A percentile compares a stretch with the other conserved stretches of the same genome.
Conservation (phyloP, 2,329 filamentous ascomycete species). For the Cladosporium sp. region DNA sequence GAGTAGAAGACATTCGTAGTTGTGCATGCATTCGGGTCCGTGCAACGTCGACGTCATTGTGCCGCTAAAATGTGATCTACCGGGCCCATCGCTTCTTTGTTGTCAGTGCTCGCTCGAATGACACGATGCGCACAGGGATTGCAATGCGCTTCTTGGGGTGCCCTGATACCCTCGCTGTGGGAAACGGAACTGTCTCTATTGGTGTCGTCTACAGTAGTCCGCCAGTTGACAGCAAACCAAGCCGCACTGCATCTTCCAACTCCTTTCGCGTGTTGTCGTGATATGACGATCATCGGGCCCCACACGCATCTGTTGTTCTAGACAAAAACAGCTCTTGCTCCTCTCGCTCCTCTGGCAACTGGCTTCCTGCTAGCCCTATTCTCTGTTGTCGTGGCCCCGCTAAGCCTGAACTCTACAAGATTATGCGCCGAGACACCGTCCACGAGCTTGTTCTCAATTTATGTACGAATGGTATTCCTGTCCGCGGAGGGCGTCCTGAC, state of each 20-base stretch:
- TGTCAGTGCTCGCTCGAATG: background rate
- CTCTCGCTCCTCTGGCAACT: background rate
- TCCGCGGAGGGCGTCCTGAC: too few species aligned
- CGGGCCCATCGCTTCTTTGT: too few species aligned
- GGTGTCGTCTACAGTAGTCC: too few species aligned
- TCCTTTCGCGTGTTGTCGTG: background rate
- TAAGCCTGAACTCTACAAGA: slow-evolving; percentile 1
- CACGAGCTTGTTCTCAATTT: background rate
- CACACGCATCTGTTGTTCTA: background rate
- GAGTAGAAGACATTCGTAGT: background rate
- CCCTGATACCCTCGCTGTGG: background rate
- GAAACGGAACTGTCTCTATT: too few species aligned
- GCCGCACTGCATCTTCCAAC: background rate
- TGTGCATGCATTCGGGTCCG: background rate
- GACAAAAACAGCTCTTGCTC: background rate
- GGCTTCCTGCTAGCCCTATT: background rate
- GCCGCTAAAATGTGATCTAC: too few species aligned
- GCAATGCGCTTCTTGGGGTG: background rate
- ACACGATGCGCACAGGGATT: background rate
- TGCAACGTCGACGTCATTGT: background rate
- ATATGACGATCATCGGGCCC: background rate
- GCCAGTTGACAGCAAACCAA: too few species aligned
- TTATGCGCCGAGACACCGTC: background rate
- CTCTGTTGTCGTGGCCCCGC: background rate
- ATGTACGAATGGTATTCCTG: too few species aligned